phyloP scores from a whole-genome alignment of 768 basidiomycete genomes.

The Psilocybe cubensis region DNA sequence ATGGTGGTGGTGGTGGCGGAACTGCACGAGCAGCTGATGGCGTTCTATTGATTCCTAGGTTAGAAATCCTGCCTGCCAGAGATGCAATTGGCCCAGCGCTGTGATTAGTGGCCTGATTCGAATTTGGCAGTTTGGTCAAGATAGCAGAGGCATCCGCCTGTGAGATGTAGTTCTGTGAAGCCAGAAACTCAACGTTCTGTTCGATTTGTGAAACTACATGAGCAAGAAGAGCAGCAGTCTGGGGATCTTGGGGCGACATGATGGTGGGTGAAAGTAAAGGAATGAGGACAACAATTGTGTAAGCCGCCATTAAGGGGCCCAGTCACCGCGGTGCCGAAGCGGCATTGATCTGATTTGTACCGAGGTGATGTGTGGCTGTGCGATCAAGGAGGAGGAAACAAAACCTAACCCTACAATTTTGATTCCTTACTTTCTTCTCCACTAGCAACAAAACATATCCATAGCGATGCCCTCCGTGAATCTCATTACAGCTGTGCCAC shows the following conservation, averaged over 20 bases:
- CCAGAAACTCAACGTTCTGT: slow-evolving; percentile 59
- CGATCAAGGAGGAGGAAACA: slow-evolving; percentile 1
- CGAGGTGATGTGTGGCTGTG: neutral
- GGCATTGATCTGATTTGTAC: neutral
- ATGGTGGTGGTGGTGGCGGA: slow-evolving; percentile 19
- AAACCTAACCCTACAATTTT: slow-evolving; percentile 15
- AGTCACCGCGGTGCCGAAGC: neutral
- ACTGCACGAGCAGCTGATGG: slow-evolving; percentile 13
- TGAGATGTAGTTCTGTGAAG: slow-evolving; percentile 56
- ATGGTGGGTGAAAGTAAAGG: slow-evolving; percentile 12
- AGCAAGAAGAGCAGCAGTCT: slow-evolving; percentile 52
- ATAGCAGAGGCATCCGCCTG: slow-evolving; percentile 51
- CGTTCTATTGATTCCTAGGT: slow-evolving; percentile 10
- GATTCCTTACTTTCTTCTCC: neutral
- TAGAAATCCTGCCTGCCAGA: slow-evolving; percentile 21
- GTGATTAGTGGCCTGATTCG: slow-evolving; percentile 11
- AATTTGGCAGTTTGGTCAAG: slow-evolving; percentile 49
- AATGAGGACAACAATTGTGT: slow-evolving; percentile 1
- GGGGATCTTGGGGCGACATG: slow-evolving; percentile 37
- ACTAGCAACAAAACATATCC: neutral
- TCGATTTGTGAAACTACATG: slow-evolving; percentile 64
- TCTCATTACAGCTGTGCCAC: slow-evolving; percentile 38
- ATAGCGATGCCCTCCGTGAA: slow-evolving; percentile 41
- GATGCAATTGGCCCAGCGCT: slow-evolving; percentile 20
- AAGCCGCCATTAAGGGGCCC: neutral